A percentile compares a stretch with the other conserved stretches of the same genome.
These are phyloP conservation scores for Acacia acuminata DNA, from an alignment of 306 rosid genomes.

Conservation along the genomic window DNA sequence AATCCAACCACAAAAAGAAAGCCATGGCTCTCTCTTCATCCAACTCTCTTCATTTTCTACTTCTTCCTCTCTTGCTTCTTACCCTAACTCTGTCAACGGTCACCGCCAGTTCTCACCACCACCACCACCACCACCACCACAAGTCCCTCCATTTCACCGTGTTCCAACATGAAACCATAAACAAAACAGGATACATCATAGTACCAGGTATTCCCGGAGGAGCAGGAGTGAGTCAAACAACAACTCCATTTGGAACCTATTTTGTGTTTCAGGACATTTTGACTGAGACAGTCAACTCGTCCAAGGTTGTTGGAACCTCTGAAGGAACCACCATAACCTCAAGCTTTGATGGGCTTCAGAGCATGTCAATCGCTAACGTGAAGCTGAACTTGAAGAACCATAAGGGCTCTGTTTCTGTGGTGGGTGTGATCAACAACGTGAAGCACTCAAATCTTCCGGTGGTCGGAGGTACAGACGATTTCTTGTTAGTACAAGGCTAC, in stretches of 20 bases:
- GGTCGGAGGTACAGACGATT: conserved; percentile 79
- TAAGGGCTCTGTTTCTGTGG: conserved; percentile 61
- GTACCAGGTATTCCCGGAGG: conserved; percentile 58
- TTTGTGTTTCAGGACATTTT: conserved; percentile 69
- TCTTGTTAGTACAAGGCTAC: conserved; percentile 73
- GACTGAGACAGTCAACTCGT: conserved; percentile 45
- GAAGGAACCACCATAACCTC: conserved; percentile 74
- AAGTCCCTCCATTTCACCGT: conserved; percentile 70
- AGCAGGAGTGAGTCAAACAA: conserved; percentile 40
- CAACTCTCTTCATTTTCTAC: not conserved
- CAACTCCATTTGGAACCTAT: conserved; percentile 68
- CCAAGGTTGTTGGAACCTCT: conserved; percentile 55
- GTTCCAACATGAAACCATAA: conserved; percentile 70
- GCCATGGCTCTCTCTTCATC: conserved; percentile 26
- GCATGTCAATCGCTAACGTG: conserved; percentile 65
- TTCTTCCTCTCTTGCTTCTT: conserved; percentile 29
- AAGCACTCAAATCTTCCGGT: conserved; percentile 62
- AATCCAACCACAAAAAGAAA: not conserved
- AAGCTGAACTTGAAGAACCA: conserved; percentile 51
- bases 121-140: conserved; percentile 22
- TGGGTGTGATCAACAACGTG: conserved; percentile 56
- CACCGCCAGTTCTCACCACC: conserved; percentile 24
- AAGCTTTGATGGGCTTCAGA: conserved; percentile 61
- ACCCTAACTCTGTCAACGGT: conserved; percentile 24
- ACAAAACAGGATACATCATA: conserved; percentile 67